These are phyloP conservation scores for Tuber magnatum DNA, from an alignment of 495 filamentous ascomycete genomes.

Conservation along the genomic window DNA sequence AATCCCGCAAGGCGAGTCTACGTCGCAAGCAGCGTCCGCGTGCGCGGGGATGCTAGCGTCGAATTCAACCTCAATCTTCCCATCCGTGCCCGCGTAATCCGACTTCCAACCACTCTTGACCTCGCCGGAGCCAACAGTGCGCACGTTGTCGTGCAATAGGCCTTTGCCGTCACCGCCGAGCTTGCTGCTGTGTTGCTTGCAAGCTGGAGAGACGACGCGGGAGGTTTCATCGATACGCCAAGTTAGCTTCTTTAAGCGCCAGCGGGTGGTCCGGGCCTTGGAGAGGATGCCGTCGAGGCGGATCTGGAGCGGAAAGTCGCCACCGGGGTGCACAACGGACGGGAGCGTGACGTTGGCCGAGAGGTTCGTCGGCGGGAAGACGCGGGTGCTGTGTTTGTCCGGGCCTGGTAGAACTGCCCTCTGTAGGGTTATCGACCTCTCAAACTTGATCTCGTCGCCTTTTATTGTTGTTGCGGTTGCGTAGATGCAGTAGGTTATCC, in stretches of 20 bases:
- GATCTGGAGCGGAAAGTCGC: conserved; percentile 69
- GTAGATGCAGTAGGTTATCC: conserved; percentile 69
- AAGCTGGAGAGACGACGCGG: conserved; percentile 73
- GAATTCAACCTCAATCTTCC: conserved; percentile 76
- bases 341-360: conserved; percentile 73
- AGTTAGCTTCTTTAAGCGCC: conserved; percentile 80
- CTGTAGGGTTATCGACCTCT: conserved; percentile 52
- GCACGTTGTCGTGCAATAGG: conserved; percentile 65
- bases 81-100: conserved; percentile 67
- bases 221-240: conserved; percentile 89
- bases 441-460: conserved; percentile 49
- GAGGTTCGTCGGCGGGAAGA: conserved; percentile 94
- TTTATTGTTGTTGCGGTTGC: conserved; percentile 58
- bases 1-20: conserved; percentile 70
- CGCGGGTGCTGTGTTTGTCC: conserved; percentile 74
- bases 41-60: conserved; percentile 55
- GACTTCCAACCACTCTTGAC: conserved; percentile 89
- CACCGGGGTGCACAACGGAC: conserved; percentile 77
- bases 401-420: conserved; percentile 59
- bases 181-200: conserved; percentile 66
- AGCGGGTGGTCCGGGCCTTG: conserved; percentile 58
- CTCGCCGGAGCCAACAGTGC: conserved; percentile 66
- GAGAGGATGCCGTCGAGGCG: conserved; percentile 69
- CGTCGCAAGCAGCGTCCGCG: conserved; percentile 64
- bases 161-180: conserved; percentile 65